These are phyloP conservation scores for Osmanthus fragrans DNA, from an alignment of 257 asterid genomes.

Conservation along the genomic window DNA sequence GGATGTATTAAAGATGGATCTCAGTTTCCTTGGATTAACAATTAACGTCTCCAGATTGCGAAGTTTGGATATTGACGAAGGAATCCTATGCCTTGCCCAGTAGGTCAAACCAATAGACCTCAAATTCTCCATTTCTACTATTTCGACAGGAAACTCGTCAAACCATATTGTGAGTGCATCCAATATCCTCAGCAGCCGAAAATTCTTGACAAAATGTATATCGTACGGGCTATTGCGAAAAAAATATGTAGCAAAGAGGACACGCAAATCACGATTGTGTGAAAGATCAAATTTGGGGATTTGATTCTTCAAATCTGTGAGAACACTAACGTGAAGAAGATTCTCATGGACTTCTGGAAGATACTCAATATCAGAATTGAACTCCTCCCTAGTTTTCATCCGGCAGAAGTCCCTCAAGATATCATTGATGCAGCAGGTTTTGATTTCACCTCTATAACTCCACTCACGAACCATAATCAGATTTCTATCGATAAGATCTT, in stretches of 20 bases:
- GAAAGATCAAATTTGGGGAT: too few relatives aligned
- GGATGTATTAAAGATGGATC: not conserved
- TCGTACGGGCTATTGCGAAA: too few relatives aligned
- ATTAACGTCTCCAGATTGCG: slow-evolving; percentile 25
- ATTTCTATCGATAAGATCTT: not conserved
- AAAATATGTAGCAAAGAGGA: too few relatives aligned
- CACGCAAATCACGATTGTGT: too few relatives aligned
- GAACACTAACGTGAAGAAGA: slow-evolving; percentile 20
- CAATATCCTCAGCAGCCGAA: slow-evolving; percentile 18
- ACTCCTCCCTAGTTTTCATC: slow-evolving; percentile 23
- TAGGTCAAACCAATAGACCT: slow-evolving; percentile 12
- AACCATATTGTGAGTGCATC: slow-evolving; percentile 19
- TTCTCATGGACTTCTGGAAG: not conserved
- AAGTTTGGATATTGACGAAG: slow-evolving; percentile 17
- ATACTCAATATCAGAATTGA: not conserved
- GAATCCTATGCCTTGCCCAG: not conserved
- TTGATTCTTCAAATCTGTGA: not conserved
- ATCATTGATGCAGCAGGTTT: slow-evolving; percentile 3
- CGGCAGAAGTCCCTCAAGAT: slow-evolving; percentile 17
- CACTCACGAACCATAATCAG: not conserved
- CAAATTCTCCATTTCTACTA: slow-evolving; percentile 2
- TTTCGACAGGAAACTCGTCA: slow-evolving; percentile 7
- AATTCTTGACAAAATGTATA: too few relatives aligned
- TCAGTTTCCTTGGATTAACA: not conserved
- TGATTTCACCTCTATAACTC: not conserved